Percentiles rank a stretch among this genome's conserved stretches.
Evolutionary conservation across 2,329 filamentous ascomycete genomes (phyloP).

Genomic region (Escovopsis sp.): DNA sequence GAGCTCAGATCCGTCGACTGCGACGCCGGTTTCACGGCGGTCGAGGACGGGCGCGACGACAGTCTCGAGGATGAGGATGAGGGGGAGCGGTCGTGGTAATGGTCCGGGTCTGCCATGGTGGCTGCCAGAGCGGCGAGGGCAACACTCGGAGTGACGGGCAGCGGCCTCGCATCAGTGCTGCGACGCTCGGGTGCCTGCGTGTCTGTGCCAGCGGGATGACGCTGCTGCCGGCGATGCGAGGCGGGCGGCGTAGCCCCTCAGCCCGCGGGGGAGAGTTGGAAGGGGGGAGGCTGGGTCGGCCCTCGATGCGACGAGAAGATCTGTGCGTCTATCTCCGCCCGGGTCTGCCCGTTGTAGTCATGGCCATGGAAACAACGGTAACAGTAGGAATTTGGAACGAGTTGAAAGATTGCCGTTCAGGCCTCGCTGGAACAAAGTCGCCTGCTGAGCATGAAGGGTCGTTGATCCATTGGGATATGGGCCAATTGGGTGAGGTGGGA

Average conservation of each 20-base stretch:
- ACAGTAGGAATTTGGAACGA: no score
- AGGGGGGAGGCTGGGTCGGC: neutral
- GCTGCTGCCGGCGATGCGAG: slow-evolving; percentile 1
- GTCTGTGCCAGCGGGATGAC: neutral
- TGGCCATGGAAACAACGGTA: neutral
- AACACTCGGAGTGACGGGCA: slow-evolving; percentile 13
- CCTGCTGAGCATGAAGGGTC: no score
- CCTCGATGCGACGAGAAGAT: neutral
- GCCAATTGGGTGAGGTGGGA: no score
- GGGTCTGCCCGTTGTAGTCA: neutral
- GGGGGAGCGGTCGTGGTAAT: no score
- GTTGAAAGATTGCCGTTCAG: no score
- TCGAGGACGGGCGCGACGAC: slow-evolving; percentile 29
- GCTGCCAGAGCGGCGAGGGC: slow-evolving; percentile 18
- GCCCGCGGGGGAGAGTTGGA: neutral
- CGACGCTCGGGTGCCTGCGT: neutral
- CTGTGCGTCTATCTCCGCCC: neutral
- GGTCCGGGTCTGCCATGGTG: slow-evolving; percentile 21
- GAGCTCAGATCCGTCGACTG: slow-evolving; percentile 25
- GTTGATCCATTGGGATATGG: no score
- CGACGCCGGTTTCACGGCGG: slow-evolving; percentile 27
- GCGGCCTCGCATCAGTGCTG: slow-evolving; percentile 19
- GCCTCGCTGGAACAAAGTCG: no score
- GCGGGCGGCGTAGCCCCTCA: neutral
- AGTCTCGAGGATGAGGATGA: slow-evolving; percentile 12